Percentiles rank a stretch among this genome's conserved stretches.
These are phyloP conservation scores for Aspergillus amoenus DNA, from an alignment of 2,329 filamentous ascomycete species.

Conservation along the genomic window DNA sequence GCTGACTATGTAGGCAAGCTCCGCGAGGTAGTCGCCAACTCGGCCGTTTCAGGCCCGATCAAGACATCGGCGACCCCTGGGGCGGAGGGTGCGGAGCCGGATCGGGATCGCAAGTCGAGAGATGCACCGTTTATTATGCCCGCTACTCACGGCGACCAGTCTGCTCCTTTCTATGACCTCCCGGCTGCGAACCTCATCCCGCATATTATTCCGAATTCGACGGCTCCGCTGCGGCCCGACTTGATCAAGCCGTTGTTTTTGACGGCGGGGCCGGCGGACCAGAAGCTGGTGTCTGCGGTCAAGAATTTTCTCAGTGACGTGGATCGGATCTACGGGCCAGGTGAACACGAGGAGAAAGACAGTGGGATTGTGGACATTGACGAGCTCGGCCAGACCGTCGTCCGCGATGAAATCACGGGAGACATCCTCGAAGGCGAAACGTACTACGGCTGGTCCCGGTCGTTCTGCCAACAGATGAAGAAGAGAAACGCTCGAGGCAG, in stretches of 20 bases:
- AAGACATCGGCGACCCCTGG: conserved; percentile 29
- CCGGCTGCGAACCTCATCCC: conserved; percentile 80
- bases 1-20: conserved; percentile 57
- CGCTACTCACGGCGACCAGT: conserved; percentile 71
- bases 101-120: conserved; percentile 44
- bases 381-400: conserved; percentile 68
- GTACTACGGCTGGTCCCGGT: conserved; percentile 84
- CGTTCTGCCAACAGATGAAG: conserved; percentile 81
- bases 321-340: conserved; percentile 64
- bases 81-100: conserved; percentile 28
- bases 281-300: conserved; percentile 65
- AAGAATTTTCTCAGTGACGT: conserved; percentile 69
- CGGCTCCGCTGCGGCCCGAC: conserved; percentile 68
- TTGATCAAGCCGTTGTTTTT: conserved; percentile 72
- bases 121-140: conserved; percentile 70
- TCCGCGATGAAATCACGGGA: conserved; percentile 65
- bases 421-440: conserved; percentile 66
- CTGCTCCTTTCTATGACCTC: conserved; percentile 75
- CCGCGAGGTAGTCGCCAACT: conserved; percentile 56
- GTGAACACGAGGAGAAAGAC: conserved; percentile 48
- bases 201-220: conserved; percentile 73
- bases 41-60: conserved; percentile 33
- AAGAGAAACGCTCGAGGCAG: conserved; percentile 35
- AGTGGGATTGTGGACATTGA: conserved; percentile 64
- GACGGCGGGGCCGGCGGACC: conserved; percentile 65